Evolutionary conservation across 768 basidiomycete genomes (phyloP), one percentile per base, ranked within the genome.

Genomic region (Boletus rex-veris): DNA sequence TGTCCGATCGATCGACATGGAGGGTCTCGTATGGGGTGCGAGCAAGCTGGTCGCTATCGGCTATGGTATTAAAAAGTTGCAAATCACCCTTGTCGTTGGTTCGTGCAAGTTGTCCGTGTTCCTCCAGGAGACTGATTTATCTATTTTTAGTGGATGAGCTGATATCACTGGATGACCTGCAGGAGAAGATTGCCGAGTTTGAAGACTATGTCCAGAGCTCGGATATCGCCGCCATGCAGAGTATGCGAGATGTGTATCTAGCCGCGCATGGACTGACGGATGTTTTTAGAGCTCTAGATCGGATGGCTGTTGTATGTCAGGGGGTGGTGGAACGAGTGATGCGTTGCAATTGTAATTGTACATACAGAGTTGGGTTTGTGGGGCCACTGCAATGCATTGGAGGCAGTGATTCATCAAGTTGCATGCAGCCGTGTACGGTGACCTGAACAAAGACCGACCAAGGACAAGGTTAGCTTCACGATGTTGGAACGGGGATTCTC

Each of bases 1-100:
- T 39, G 96, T 98, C 50, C 85, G 97, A 55, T 85, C 91, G 19
- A 85, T 98, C 64, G 82, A 90, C 72, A 76, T 83, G 76, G 86
- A 89, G 38, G 97, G 97, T 67, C 88, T 99, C 53, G 81, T 98
- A 45, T 99, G 97, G 97, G 96, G 97, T 72, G 81, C 83, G 39
- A 90, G 88, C 75, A 95, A 92, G 75, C 79, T 98, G 48, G 93
- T 98, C 47, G 77, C 95, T 44, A 84, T 98, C 62, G 96, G 94
- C 52, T 98, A 87, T 72, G 88, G 89, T 64, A 95, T 99, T 77
- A 86, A 77, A 76, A 99, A 98, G 78, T 84, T 99, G 54, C 97
- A 82, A 68, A 80, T 84, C 53, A 83, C 76, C 4, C 69, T 83
- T n/a, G 80, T 81, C 54, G 72, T 83, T 46, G 79, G 81, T 83